Evolutionary conservation across 1,284 basidiomycete genomes (phyloP), one percentile per base, ranked within the genome.

Genomic region (Cerrena zonata): DNA sequence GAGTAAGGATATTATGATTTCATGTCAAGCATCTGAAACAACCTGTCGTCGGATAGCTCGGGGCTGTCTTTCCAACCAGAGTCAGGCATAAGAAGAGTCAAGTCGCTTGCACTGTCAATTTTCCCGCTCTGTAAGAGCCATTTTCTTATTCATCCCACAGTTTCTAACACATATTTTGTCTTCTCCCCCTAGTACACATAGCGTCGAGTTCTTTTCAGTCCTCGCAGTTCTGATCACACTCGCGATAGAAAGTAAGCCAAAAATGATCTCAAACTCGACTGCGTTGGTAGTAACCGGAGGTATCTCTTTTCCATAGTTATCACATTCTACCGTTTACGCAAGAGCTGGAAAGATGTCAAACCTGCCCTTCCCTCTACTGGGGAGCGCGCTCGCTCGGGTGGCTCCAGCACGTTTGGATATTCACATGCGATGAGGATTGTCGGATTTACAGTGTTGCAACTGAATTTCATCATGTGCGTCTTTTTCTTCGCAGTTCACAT

Each of bases 381-480:
- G n/a, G n/a, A n/a, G n/a, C n/a, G n/a, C n/a, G n/a, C n/a, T n/a
- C n/a, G n/a, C n/a, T n/a, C n/a, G n/a, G n/a, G n/a, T n/a, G n/a
- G n/a, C n/a, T n/a, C 27, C 25, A 44, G 44, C 37, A n/a, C 30
- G 11, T 49, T 55, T 47, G 52, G 39, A 36, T 36, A 47, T 43
- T 55, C 54, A 0, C 51, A 57, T 43, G 47, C 46, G 24, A 38
- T 56, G 11, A 57, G 58, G 13, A 51, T 61, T 39, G 30, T 56
- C 36, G 48, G 38, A 12, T 59, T 63, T 52, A 59, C 56, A 15
- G 40, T 52, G 30, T 42, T 60, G 15, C 61, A 63, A 36, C 51
- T 60, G 22, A 53, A 56, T 40, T 52, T 55, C 27, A 54, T 61
- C 43, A 50, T 58, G 61, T 61, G 46, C 38, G 60, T 51, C 25